Conservation (phyloP, 2,329 filamentous ascomycete species). For the Cercospora brassicicola region DNA sequence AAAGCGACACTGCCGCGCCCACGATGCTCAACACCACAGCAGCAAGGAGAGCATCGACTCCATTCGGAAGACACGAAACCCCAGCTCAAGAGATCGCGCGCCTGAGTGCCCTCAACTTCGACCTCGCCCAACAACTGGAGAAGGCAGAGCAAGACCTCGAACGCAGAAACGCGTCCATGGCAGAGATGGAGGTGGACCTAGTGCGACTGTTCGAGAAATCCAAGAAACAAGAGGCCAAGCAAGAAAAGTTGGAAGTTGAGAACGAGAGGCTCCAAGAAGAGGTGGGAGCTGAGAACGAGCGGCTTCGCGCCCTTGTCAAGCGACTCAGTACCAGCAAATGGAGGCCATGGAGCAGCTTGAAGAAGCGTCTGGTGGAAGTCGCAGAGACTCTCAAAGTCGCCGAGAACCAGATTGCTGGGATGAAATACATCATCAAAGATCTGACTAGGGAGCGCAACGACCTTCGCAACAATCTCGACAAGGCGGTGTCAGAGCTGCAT, state of each 20-base stretch:
- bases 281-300: constrained; percentile 3
- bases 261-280: not conserved
- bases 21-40: not conserved
- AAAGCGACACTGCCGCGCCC: not conserved
- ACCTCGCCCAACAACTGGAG: constrained; percentile 3
- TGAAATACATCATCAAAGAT: constrained; percentile 1
- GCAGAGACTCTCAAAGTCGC: not conserved
- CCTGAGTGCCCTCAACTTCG: not conserved
- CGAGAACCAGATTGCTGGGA: not conserved
- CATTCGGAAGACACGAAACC: not conserved
- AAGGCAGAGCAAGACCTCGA: constrained; percentile 1
- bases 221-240: not conserved
- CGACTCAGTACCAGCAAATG: constrained; percentile 5
- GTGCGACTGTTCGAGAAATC: not conserved
- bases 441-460: constrained; percentile 3
- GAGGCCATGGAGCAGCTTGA: constrained; percentile 7
- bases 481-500: constrained; percentile 3
- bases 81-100: not conserved
- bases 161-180: not conserved
- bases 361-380: not conserved
- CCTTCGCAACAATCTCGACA: not conserved
- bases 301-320: not conserved
- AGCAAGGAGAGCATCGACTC: not conserved
- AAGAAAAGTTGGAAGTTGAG: not conserved
- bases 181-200: not conserved